Base-by-base conservation (phyloP, 1,139 yeast species). In the Protomyces gravidus region DNA sequence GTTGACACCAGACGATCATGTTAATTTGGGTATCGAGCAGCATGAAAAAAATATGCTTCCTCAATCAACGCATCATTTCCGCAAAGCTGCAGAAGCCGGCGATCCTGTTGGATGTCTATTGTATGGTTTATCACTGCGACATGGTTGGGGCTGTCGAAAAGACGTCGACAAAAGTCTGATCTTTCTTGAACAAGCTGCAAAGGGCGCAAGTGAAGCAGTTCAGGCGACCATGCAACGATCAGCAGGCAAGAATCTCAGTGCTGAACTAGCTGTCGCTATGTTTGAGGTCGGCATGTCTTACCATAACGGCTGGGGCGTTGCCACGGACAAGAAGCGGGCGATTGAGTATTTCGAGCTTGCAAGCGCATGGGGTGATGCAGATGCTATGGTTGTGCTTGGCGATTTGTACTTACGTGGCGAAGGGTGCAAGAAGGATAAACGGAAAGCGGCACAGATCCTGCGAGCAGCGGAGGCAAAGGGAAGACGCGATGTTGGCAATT, bases 301-400 rank as follows among this genome's bases (percentile, higher is more conserved):
- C 60, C 69, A 81, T 55, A 78, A 79, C 66, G 89, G 87, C 2
- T 78, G 80, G 80, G 89, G 89, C 0, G 72, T 72, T 13, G 74
- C 72, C 7, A 75, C 76, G 62, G 83, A 85, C 66, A 89, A 84
- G 66, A 65, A 69, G 11, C 74, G 76, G 65, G 94, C 89, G 0
- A 73, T 86, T 45, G 76, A 76, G 62, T 80, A 82, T 64, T 73
- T 85, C 53, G 85, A 85, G 64, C 77, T 82, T 67, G 84, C 90
- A 2, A 92, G 84, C 0, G 75, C 83, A 15, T 72, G 85, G 71
- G 95, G 94, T 1, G 82, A 83, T 67, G 76, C 80, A 0, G 85
- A 83, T 64, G 84, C 90, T 0, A 81, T 86, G 83, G 75, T 82
- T 21, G 82, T 82, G 63, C 81, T 89, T 45, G 95, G 94, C 1